A percentile compares a stretch with the other conserved stretches of the same genome.
These are phyloP conservation scores for Paraconiothyrium sp. DNA, from an alignment of 2,329 filamentous ascomycete genomes.

Conservation along the genomic window DNA sequence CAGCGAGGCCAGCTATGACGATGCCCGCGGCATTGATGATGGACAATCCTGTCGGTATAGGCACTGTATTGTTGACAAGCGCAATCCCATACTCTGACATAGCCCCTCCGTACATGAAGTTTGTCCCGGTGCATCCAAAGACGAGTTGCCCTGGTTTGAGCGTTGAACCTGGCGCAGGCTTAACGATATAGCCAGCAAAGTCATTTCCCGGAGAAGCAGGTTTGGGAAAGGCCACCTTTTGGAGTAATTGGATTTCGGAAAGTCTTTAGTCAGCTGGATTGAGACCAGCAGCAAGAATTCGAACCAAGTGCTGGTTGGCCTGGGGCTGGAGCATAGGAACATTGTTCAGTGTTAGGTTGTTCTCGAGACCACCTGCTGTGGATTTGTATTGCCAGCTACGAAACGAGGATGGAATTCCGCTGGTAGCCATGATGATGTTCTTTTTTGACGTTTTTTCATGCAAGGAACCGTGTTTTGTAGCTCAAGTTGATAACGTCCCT, in stretches of 20 bases:
- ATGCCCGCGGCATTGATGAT: conserved; percentile 40
- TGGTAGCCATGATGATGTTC: conserved; percentile 15
- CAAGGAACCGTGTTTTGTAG: neutral
- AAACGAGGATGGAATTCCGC: conserved; percentile 14
- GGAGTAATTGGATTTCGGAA: conserved; percentile 58
- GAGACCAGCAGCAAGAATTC: conserved; percentile 39
- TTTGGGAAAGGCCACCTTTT: conserved; percentile 43
- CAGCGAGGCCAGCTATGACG: conserved; percentile 43
- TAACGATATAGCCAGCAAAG: conserved; percentile 60
- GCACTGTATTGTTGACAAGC: conserved; percentile 42
- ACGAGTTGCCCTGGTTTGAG: conserved; percentile 19
- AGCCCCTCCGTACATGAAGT: conserved; percentile 21
- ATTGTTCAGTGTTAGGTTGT: conserved; percentile 58
- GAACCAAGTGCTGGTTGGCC: conserved; percentile 20
- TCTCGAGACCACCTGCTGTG: conserved; percentile 58
- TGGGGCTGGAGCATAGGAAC: conserved; percentile 18
- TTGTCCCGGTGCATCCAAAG: conserved; percentile 15
- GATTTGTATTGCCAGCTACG: conserved; percentile 62
- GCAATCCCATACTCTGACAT: conserved; percentile 22
- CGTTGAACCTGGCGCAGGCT: conserved; percentile 42
- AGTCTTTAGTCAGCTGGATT: conserved; percentile 73
- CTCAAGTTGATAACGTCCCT: conserved; percentile 8
- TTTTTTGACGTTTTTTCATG: conserved; percentile 7
- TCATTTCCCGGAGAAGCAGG: conserved; percentile 55
- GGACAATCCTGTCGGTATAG: conserved; percentile 25